Evolutionary conservation across 2,329 filamentous ascomycete species (phyloP), one percentile per base, ranked within the genome.

Genomic region (Chaetomiaceae sp.): DNA sequence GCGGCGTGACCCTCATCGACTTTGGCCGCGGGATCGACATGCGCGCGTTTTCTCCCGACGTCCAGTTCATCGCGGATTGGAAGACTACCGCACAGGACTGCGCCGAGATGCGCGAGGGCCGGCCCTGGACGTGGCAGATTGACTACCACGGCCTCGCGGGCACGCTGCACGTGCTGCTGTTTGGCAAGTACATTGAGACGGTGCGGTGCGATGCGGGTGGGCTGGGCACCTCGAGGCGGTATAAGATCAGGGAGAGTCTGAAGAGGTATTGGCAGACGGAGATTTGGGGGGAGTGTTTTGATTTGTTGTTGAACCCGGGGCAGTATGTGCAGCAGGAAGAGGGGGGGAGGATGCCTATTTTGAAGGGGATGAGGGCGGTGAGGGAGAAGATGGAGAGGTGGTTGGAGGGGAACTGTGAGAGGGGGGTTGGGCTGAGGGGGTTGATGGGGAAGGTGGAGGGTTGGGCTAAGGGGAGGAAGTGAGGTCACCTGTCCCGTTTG

Each of bases 201-300:
- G 72, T 80, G 48, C 77, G 80, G 33, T 77, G 72, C 63, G 75
- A 80, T 62, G 69, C 74, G 25, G 79, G 77, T 15, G 78, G 77
- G 1, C 71, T 85, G 2, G 81, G 80, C n/a, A 76, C 72, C 1
- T 53, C 47, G 15, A 84, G 88, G 66, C 84, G 79, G 44, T 97
- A 96, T 72, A 83, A 80, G 59, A 84, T 96, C 60, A 82, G 87
- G 47, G 92, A 96, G 71, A 82, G 77, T 14, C 72, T 97, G 56
- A 99, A 99, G 75, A 75, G 94, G 40, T 99, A 99, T 72, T 99
- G 94, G 94, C 91, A 97, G 75, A 87, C 85, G 45, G 91, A 96
- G 46, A 82, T 97, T 40, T 99, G 94, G 94, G 72, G 68, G 2
- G 84, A 88, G 56, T 84, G 87, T 44, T 95, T 99, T 68, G 87